Evolutionary conservation across 331 rosid species (phyloP).

Genomic region (Quercus lobata): DNA sequence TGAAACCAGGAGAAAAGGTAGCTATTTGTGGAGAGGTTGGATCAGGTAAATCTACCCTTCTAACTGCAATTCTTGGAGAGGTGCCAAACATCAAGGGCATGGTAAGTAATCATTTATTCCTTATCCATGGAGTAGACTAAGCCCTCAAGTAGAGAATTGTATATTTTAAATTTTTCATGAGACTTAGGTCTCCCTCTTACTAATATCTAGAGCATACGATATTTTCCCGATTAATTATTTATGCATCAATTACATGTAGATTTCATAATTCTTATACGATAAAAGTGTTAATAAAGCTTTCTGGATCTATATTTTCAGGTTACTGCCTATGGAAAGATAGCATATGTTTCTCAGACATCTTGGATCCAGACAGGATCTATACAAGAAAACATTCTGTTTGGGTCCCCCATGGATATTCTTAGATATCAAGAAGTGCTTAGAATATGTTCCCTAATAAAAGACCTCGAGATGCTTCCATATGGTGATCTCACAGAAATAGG

Average conservation of each 20-base stretch:
- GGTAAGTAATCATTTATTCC: background rate
- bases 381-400: background rate
- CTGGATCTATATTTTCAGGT: background rate
- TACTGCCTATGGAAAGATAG: conserved; percentile 1
- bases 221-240: too few relatives aligned
- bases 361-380: conserved; percentile 1
- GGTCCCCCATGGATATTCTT: background rate
- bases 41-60: background rate
- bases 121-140: background rate
- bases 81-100: background rate
- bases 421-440: background rate
- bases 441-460: background rate
- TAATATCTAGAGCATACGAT: too few relatives aligned
- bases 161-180: background rate
- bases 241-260: too few relatives aligned
- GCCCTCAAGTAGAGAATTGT: background rate
- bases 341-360: background rate
- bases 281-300: background rate
- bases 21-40: conserved; percentile 6
- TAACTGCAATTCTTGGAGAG: background rate
- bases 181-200: too few relatives aligned
- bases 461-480: background rate
- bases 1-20: background rate
- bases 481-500: conserved; percentile 4
- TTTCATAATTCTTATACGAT: too few relatives aligned